phyloP scores from a whole-genome alignment of 768 basidiomycete species.

The Collybia mongolica region DNA sequence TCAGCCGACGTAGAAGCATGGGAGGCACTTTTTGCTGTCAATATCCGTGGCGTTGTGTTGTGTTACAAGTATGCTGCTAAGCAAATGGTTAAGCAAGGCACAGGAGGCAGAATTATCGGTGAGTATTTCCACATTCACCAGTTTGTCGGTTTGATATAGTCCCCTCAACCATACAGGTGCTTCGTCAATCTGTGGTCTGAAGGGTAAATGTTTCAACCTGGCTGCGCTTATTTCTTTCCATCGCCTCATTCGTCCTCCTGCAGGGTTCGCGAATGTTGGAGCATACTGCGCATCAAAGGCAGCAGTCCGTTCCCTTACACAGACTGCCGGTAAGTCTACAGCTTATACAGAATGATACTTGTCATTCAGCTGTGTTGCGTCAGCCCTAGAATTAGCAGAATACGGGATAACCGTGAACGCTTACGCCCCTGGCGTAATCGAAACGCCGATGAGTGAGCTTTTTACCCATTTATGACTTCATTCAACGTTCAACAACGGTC shows the following conservation, averaged over 20 bases:
- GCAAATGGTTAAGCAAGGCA: constrained; percentile 13
- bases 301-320: constrained; percentile 17
- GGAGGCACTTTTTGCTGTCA: constrained; percentile 5
- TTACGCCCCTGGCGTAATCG: constrained; percentile 27
- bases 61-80: constrained; percentile 12
- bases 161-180: background rate
- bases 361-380: background rate
- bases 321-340: constrained; percentile 3
- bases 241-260: background rate
- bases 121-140: background rate
- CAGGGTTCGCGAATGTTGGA: constrained; percentile 18
- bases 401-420: constrained; percentile 31
- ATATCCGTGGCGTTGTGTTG: constrained; percentile 3
- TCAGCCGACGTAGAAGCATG: constrained; percentile 10
- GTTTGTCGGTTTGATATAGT: background rate
- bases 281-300: constrained; percentile 41
- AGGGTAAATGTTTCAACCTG: background rate
- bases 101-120: constrained; percentile 11
- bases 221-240: too few species aligned
- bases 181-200: constrained; percentile 1
- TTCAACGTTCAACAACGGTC: background rate
- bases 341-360: background rate
- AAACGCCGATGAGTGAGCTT: constrained; percentile 24
- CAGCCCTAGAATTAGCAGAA: constrained; percentile 6
- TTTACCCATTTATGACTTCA: background rate